These are phyloP conservation scores for Hura crepitans DNA, from an alignment of 441 rosid species.

Conservation along the genomic window DNA sequence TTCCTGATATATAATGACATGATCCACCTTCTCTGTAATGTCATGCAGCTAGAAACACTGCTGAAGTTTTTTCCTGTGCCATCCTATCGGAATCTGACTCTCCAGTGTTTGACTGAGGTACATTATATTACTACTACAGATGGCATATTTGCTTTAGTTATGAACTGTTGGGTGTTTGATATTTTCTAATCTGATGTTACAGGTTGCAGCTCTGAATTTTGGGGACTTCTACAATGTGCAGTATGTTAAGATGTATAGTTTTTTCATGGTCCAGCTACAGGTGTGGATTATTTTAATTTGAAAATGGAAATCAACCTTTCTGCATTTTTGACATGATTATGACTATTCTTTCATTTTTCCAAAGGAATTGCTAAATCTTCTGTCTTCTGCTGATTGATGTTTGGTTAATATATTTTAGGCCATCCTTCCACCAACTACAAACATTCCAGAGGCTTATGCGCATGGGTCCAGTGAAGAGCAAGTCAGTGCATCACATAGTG, in stretches of 20 bases:
- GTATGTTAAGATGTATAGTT: conserved; percentile 73
- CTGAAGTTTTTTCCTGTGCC: conserved; percentile 78
- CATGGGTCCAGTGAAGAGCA: conserved; percentile 87
- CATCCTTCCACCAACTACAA: conserved; percentile 73
- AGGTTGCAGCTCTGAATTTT: conserved; percentile 92
- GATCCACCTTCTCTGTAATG: background rate
- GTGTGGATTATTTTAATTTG: conserved; percentile 28
- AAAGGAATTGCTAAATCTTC: conserved; percentile 4
- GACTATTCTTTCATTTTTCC: background rate
- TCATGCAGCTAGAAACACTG: conserved; percentile 85
- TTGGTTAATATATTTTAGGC: conserved; percentile 38
- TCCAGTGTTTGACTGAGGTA: conserved; percentile 99
- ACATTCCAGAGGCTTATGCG: conserved; percentile 92
- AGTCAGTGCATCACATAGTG: conserved; percentile 38
- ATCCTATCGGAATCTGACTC: conserved; percentile 89
- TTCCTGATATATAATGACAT: background rate
- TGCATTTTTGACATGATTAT: conserved; percentile 9
- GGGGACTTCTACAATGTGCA: conserved; percentile 88
- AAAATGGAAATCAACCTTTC: background rate
- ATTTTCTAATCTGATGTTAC: conserved; percentile 24
- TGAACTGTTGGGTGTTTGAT: conserved; percentile 6
- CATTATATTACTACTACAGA: background rate
- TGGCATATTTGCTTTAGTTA: conserved; percentile 9
- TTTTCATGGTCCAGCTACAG: conserved; percentile 84
- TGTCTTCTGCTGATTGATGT: conserved; percentile 11